Evolutionary conservation across 208 protist genomes (phyloP).

Genomic region (Trypanosoma theileri): DNA sequence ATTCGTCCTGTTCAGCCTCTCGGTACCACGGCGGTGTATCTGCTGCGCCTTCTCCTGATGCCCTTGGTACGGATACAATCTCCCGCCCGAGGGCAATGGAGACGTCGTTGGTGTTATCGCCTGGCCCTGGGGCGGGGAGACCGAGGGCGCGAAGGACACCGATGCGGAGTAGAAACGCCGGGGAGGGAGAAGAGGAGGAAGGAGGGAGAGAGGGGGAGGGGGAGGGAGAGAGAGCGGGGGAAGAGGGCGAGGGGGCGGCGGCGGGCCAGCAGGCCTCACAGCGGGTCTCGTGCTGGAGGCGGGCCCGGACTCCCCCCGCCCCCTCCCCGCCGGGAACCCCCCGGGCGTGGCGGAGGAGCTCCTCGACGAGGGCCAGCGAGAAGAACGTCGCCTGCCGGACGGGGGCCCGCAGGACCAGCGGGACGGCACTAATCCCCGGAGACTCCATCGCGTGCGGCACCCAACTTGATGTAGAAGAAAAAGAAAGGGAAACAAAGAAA

Average conservation of each 20-base stretch:
- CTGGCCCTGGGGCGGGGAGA: slow-evolving; percentile 22
- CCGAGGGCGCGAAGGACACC: slow-evolving; percentile 45
- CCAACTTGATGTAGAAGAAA: background rate
- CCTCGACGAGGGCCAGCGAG: slow-evolving; percentile 68
- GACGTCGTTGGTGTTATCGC: background rate
- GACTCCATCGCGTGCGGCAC: too few species aligned
- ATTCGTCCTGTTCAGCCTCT: slow-evolving; percentile 36
- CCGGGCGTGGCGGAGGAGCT: slow-evolving; percentile 35
- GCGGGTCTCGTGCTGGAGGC: too few species aligned
- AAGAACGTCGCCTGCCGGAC: slow-evolving; percentile 60
- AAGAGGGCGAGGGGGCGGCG: too few species aligned
- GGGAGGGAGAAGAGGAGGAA: background rate
- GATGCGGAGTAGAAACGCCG: slow-evolving; percentile 31
- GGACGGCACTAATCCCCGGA: background rate
- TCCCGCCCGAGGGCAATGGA: slow-evolving; percentile 13
- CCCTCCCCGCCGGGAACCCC: slow-evolving; percentile 28
- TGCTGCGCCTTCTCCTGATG: background rate
- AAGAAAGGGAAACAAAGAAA: background rate
- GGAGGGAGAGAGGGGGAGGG: too few species aligned
- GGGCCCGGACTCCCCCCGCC: slow-evolving; percentile 19
- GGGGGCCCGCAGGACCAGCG: slow-evolving; percentile 40
- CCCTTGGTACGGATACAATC: background rate
- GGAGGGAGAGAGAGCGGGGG: too few species aligned
- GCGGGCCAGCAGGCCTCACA: slow-evolving; percentile 34
- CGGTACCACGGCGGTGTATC: slow-evolving; percentile 26